These are phyloP conservation scores for Suillus brevipes DNA, from an alignment of 768 basidiomycete species.

Conservation along the genomic window DNA sequence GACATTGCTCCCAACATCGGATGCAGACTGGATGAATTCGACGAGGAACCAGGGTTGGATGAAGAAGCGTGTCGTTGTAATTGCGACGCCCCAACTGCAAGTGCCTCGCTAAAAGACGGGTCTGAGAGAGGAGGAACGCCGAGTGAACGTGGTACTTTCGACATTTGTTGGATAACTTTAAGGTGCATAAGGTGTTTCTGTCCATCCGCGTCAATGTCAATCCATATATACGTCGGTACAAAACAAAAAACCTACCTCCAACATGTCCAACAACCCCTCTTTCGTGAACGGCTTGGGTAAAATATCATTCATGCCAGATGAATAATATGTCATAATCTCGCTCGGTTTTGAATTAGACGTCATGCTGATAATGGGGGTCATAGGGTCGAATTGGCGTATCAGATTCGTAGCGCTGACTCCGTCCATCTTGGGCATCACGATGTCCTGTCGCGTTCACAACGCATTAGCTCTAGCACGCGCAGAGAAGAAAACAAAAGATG, in stretches of 20 bases:
- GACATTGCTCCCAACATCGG: slow-evolving; percentile 5
- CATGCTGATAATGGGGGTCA: slow-evolving; percentile 98
- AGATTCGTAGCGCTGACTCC: slow-evolving; percentile 89
- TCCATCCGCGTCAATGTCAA: background rate
- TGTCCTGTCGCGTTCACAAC: slow-evolving; percentile 57
- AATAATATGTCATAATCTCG: slow-evolving; percentile 83
- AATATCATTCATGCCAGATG: slow-evolving; percentile 90
- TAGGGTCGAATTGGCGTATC: slow-evolving; percentile 92
- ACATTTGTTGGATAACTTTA: slow-evolving; percentile 81
- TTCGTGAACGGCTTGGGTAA: slow-evolving; percentile 98
- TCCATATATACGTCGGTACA: background rate
- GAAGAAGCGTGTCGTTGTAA: slow-evolving; percentile 5
- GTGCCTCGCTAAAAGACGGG: slow-evolving; percentile 52
- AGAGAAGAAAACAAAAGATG: background rate
- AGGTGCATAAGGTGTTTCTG: slow-evolving; percentile 88
- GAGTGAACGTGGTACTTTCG: slow-evolving; percentile 60
- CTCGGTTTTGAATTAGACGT: slow-evolving; percentile 92
- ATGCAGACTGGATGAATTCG: slow-evolving; percentile 6
- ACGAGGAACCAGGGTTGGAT: slow-evolving; percentile 8
- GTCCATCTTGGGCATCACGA: slow-evolving; percentile 90
- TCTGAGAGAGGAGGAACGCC: slow-evolving; percentile 67
- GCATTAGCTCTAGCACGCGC: slow-evolving; percentile 8
- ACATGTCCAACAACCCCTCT: slow-evolving; percentile 85
- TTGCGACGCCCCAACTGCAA: slow-evolving; percentile 41
- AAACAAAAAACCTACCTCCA: slow-evolving; percentile 60